These are phyloP conservation scores for Coniella lustricola DNA, from an alignment of 2,329 filamentous ascomycete genomes.

Conservation along the genomic window DNA sequence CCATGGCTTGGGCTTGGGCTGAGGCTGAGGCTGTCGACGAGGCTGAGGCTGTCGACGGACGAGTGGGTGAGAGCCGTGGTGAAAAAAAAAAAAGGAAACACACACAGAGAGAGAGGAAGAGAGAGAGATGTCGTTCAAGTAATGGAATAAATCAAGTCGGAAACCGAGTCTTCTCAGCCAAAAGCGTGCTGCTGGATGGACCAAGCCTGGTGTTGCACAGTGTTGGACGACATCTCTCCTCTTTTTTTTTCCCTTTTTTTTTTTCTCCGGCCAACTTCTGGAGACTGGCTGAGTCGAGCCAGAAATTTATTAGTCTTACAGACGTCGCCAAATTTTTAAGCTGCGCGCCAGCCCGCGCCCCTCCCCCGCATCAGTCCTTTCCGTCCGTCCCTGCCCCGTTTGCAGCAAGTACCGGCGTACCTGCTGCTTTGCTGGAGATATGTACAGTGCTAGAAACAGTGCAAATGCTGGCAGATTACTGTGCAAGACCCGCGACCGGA, in stretches of 20 bases:
- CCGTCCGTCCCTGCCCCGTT: background rate
- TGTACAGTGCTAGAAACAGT: too few species aligned
- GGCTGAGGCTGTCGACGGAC: too few species aligned
- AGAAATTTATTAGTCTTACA: background rate
- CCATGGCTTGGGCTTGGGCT: too few species aligned
- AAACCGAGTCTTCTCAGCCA: constrained; percentile 1
- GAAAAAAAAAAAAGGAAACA: too few species aligned
- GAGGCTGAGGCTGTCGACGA: too few species aligned
- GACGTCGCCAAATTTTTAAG: constrained; percentile 13
- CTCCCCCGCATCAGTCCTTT: constrained; percentile 13
- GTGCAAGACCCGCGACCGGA: too few species aligned
- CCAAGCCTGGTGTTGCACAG: constrained; percentile 8
- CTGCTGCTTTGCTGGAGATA: background rate
- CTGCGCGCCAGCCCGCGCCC: constrained; percentile 10
- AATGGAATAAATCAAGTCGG: background rate
- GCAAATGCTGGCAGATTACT: too few species aligned
- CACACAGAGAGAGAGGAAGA: too few species aligned
- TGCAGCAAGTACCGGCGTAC: background rate
- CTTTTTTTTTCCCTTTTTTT: constrained; percentile 7
- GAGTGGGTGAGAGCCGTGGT: too few species aligned
- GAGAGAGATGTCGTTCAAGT: too few species aligned
- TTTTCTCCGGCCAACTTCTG: background rate
- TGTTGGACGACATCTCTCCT: constrained; percentile 10
- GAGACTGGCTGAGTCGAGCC: background rate
- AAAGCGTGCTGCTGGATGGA: constrained; percentile 5